Base-by-base conservation (phyloP, 352 stramenopile genomes). In the Globisporangium heterothallicum region DNA sequence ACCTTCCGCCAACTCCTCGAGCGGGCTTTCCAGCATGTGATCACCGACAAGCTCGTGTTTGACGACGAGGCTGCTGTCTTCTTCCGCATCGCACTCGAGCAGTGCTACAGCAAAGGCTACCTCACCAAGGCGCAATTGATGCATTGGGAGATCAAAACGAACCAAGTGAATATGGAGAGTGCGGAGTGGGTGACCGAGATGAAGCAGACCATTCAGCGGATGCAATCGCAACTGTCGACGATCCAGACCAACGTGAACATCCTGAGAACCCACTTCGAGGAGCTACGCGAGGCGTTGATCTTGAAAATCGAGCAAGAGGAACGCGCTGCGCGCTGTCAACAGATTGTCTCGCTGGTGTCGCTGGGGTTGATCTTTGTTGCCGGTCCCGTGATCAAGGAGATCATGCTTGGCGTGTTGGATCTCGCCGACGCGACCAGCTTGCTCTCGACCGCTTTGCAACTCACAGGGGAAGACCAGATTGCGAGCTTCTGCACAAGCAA, bases 101-200 rank as follows among this genome's bases (percentile, higher is more conserved):
- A 50, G 13, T 34, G 54, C 2, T 19, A 27, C 5, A 8, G 12
- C 5, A 38, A 41, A 38, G 45, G 16, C 6, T 18, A 40, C 22
- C 8, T 52, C 9, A 56, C 36, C 10, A 14, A 30, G 9, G n/a
- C 54, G 18, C 45, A 61, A 22, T 36, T 56, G 29, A 46, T 56
- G 29, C 38, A 61, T 2, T 61, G 50, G 16, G 40, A 51, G 25
- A 55, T 61, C 13, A 22, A 41, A 29, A 61, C 48, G 14, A 43
- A 35, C 10, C 35, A 56, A 16, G 43, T 61, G 16, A 61, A 61
- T 19, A 61, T 61, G 54, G 54, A 56, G 32, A 34, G 26, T 6
- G 54, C 54, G 3, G 26, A 43, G 25, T 61, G 54, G 54, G 54
- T 61, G 16, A 9, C 41, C 21, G 54, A 61, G 40, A 40, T 61